Evolutionary conservation across 2,329 filamentous ascomycete species (phyloP).

Genomic region (Aspergillaceae sp.): DNA sequence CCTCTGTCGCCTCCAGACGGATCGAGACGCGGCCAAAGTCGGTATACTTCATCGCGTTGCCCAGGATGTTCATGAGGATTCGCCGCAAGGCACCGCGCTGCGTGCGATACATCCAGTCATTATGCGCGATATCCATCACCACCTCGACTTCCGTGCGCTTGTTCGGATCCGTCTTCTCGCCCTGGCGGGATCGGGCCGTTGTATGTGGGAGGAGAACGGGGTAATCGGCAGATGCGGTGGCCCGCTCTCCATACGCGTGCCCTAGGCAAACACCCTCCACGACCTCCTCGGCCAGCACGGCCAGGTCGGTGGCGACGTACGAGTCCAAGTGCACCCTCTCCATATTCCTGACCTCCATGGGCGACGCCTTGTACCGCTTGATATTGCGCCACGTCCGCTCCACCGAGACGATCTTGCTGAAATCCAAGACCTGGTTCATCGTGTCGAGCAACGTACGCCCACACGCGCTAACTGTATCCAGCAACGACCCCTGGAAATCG

Average conservation of each 20-base stretch:
- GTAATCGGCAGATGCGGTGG: constrained; percentile 16
- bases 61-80: constrained; percentile 55
- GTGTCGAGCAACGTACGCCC: constrained; percentile 36
- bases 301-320: constrained; percentile 34
- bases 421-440: constrained; percentile 40
- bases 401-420: constrained; percentile 44
- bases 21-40: constrained; percentile 44
- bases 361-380: constrained; percentile 19
- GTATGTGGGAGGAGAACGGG: constrained; percentile 13
- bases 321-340: constrained; percentile 28
- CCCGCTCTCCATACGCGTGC: constrained; percentile 34
- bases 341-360: constrained; percentile 19
- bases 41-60: constrained; percentile 57
- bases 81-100: constrained; percentile 48
- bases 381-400: constrained; percentile 29
- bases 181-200: constrained; percentile 1
- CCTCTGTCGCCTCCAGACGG: constrained; percentile 24
- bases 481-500: constrained; percentile 32
- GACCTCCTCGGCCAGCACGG: constrained; percentile 45
- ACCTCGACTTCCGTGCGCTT: constrained; percentile 34
- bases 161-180: not conserved
- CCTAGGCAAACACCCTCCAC: constrained; percentile 48
- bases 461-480: constrained; percentile 35
- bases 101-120: constrained; percentile 46
- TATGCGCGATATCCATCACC: constrained; percentile 44